phyloP scores from a whole-genome alignment of 23 red algal species.

The Gracilaria vermiculophylla region DNA sequence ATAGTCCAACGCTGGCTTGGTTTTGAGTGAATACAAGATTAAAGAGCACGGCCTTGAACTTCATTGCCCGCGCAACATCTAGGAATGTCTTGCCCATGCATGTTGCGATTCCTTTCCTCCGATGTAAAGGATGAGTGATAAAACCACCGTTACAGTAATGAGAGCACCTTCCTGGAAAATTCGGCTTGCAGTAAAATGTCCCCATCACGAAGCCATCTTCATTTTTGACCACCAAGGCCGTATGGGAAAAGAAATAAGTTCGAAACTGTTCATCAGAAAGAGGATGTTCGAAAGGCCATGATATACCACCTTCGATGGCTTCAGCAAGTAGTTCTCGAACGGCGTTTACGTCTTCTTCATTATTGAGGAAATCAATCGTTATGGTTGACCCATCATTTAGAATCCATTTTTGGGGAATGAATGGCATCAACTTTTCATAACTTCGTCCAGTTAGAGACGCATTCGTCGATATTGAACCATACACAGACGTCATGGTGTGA shows the following conservation, averaged over 20 bases:
- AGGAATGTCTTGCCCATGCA: slow-evolving; percentile 64
- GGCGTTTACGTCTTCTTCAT: slow-evolving; percentile 5
- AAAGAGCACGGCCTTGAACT: slow-evolving; percentile 67
- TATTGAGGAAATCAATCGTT: slow-evolving; percentile 29
- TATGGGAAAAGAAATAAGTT: slow-evolving; percentile 72
- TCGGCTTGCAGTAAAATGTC: slow-evolving; percentile 83
- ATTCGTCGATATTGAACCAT: neutral
- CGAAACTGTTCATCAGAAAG: slow-evolving; percentile 53
- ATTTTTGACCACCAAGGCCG: slow-evolving; percentile 52
- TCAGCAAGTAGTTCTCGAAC: slow-evolving; percentile 41
- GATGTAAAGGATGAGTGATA: slow-evolving; percentile 52
- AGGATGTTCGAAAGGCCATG: slow-evolving; percentile 75
- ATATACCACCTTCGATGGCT: slow-evolving; percentile 26
- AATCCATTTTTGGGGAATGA: slow-evolving; percentile 22
- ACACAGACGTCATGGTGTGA: slow-evolving; percentile 27
- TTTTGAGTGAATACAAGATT: slow-evolving; percentile 81
- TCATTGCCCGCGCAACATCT: slow-evolving; percentile 30
- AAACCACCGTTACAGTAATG: slow-evolving; percentile 84
- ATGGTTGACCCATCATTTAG: slow-evolving; percentile 14
- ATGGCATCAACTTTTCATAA: neutral
- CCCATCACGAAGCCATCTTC: slow-evolving; percentile 31
- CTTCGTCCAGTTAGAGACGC: neutral
- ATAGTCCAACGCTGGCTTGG: slow-evolving; percentile 48
- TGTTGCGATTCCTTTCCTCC: slow-evolving; percentile 53
- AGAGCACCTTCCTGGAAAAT: slow-evolving; percentile 77